A percentile compares a stretch with the other conserved stretches of the same genome.
Evolutionary conservation across 208 protist species (phyloP).

Genomic region (Trypanosoma scelopori): DNA sequence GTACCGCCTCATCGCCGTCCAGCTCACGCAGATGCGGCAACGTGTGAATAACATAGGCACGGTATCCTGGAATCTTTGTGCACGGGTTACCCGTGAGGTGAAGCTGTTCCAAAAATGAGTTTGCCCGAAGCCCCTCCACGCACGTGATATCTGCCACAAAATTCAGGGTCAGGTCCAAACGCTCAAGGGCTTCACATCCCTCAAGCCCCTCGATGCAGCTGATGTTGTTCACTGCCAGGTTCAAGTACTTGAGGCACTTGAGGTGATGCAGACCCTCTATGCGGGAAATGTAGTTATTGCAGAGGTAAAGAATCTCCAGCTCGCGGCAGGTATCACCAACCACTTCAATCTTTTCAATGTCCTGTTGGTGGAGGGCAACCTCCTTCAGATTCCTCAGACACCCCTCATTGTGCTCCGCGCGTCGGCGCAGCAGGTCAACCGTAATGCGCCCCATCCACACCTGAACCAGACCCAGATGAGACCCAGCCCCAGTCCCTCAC

Average conservation of each 20-base stretch:
- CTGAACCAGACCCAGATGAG: neutral
- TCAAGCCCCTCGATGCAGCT: conserved; percentile 91
- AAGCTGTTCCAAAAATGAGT: conserved; percentile 84
- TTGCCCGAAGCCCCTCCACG: conserved; percentile 75
- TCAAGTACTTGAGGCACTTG: conserved; percentile 97
- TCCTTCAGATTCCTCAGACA: conserved; percentile 94
- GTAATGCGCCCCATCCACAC: conserved; percentile 85
- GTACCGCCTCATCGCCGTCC: conserved; percentile 87
- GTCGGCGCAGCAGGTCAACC: conserved; percentile 90
- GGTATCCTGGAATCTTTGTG: conserved; percentile 86
- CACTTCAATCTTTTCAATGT: conserved; percentile 93
- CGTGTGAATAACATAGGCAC: conserved; percentile 88
- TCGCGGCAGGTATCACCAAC: conserved; percentile 83
- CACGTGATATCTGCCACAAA: conserved; percentile 91
- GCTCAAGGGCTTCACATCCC: conserved; percentile 92
- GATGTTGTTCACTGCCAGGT: conserved; percentile 97
- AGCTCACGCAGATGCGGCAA: conserved; percentile 92
- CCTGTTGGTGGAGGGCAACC: conserved; percentile 96
- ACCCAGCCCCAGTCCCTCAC: neutral
- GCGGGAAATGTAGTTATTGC: conserved; percentile 95
- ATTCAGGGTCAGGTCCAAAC: conserved; percentile 97
- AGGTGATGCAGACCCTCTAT: conserved; percentile 95
- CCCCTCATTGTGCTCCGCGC: conserved; percentile 97
- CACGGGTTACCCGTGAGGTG: conserved; percentile 96
- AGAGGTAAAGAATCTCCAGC: conserved; percentile 95